A percentile compares a stretch with the other conserved stretches of the same genome.
phyloP scores from a whole-genome alignment of 2,329 filamentous ascomycete genomes.

The Beauveria sp. region DNA sequence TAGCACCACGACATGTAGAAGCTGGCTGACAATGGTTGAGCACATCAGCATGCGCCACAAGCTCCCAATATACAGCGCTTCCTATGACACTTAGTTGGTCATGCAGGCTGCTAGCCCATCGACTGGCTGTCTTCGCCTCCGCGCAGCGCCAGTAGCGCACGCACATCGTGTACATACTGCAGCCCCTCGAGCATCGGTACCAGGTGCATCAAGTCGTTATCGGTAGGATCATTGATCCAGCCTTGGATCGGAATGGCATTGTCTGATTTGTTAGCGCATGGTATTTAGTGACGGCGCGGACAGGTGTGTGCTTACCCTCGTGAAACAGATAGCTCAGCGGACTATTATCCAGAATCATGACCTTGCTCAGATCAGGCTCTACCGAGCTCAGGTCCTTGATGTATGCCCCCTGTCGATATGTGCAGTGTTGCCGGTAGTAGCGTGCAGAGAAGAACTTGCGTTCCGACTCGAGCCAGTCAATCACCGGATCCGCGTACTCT shows the following conservation, averaged over 20 bases:
- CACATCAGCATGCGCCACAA: conserved; percentile 11
- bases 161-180: conserved; percentile 93
- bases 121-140: conserved; percentile 72
- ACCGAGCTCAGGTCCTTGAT: conserved; percentile 97
- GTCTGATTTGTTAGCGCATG: conserved; percentile 46
- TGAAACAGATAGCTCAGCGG: conserved; percentile 98
- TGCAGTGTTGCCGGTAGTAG: conserved; percentile 97
- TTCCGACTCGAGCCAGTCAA: conserved; percentile 96
- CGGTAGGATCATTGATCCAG: conserved; percentile 98
- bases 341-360: conserved; percentile 98
- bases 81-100: not conserved
- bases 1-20: not conserved
- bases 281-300: not conserved
- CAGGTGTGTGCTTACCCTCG: conserved; percentile 57
- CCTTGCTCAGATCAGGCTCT: conserved; percentile 92
- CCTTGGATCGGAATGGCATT: conserved; percentile 99
- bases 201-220: conserved; percentile 88
- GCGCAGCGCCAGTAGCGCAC: conserved; percentile 79
- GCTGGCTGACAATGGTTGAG: conserved; percentile 12
- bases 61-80: not conserved
- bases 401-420: conserved; percentile 88
- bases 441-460: conserved; percentile 90
- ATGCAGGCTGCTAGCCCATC: conserved; percentile 26
- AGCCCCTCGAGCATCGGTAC: conserved; percentile 88
- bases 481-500: conserved; percentile 96